A percentile compares a stretch with the other conserved stretches of the same genome.
These are phyloP conservation scores for Jamesozyma jinghongensis DNA, from an alignment of 805 yeast genomes.

Conservation along the genomic window DNA sequence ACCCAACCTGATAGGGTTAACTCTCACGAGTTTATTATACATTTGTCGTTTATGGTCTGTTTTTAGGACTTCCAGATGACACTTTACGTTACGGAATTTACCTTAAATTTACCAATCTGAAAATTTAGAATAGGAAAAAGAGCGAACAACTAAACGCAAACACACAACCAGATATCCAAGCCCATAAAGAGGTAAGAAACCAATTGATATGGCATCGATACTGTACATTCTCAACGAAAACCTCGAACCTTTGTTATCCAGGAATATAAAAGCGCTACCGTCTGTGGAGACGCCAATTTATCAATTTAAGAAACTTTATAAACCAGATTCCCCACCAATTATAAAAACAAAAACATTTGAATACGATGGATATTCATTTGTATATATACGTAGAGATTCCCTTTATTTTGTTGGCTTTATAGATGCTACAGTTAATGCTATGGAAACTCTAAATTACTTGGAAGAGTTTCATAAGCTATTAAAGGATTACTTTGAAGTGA, in stretches of 20 bases:
- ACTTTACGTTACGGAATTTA: too few relatives aligned
- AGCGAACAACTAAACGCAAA: neutral
- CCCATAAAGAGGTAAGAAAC: neutral
- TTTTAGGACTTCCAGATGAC: neutral
- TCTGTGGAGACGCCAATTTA: conserved; percentile 13
- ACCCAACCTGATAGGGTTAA: conserved; percentile 25
- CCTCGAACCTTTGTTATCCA: conserved; percentile 22
- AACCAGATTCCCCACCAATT: conserved; percentile 13
- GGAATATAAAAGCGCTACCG: conserved; percentile 21
- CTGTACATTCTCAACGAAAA: conserved; percentile 23
- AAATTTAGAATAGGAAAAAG: neutral
- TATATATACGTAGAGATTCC: conserved; percentile 21
- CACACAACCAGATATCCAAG: neutral
- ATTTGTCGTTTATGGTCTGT: conserved; percentile 20
- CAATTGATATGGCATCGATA: conserved; percentile 6
- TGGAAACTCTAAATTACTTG: conserved; percentile 20
- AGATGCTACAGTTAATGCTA: conserved; percentile 10
- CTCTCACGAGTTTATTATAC: conserved; percentile 33
- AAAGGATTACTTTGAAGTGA: conserved; percentile 18
- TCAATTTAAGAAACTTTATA: conserved; percentile 15
- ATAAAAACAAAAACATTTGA: neutral
- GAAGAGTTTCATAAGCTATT: conserved; percentile 21
- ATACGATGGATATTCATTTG: conserved; percentile 7
- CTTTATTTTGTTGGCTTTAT: conserved; percentile 18
- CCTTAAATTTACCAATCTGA: neutral